Evolutionary conservation across 805 yeast genomes (phyloP), one percentile per base, ranked within the genome.

Genomic region (Tetrapisispora iriomotensis): DNA sequence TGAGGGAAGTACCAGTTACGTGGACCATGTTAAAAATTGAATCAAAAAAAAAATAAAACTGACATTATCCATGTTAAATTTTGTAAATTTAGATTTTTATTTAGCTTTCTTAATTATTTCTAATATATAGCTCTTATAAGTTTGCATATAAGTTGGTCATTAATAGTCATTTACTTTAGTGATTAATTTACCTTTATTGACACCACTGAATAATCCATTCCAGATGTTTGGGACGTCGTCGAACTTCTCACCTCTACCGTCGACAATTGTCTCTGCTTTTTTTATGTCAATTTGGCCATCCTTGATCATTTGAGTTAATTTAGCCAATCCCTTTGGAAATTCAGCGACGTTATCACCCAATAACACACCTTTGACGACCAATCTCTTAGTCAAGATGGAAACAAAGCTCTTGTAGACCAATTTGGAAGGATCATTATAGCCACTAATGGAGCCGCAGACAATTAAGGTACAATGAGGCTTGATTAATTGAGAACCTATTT

Each of bases 361-460:
- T 25, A 77, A 65, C 49, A 77, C 67, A 20, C 85, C 84, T 44
- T 61, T 63, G 23, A 76, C 65, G 0, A 61, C 64, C 38, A 79
- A 54, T 52, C 82, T 67, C 52, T 67, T 73, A 30, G 66, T 60
- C 45, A 76, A 66, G 29, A 78, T 67, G 36, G 58, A 45, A 12
- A 56, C 43, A 63, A 73, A 72, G 38, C 60, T 64, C 26, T 57
- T 56, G 48, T 74, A 65, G 1, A 51, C 60, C 17, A 56, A 49
- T 38, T 63, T 61, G 8, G 50, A 50, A 10, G 48, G 42, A 44
- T 70, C 70, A 50, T 76, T 73, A 56, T 77, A 78, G 36, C 74
- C 73, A 24, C 82, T 59, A 44, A 79, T 75, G 12, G 77, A 67
- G 45, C 85, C 85, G 60, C 82, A 75, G n/a, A 75, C 78, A 39